Evolutionary conservation across 1,284 basidiomycete species (phyloP).

Genomic region (Sporisorium iseilematis-ciliati): DNA sequence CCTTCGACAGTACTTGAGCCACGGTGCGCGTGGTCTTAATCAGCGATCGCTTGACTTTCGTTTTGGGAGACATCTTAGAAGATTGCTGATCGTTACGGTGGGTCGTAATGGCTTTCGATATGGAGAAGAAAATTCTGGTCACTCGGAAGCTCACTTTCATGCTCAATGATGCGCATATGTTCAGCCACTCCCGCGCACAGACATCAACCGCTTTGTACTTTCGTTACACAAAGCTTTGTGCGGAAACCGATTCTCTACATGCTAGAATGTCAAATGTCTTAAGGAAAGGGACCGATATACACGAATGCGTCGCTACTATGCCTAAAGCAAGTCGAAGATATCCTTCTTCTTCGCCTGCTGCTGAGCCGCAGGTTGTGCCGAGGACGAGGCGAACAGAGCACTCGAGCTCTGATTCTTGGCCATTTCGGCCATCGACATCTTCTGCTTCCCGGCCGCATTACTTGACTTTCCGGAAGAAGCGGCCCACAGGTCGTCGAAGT

Average conservation of each 20-base stretch:
- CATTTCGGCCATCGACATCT: constrained; percentile 69
- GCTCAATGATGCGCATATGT: neutral
- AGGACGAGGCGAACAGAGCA: constrained; percentile 42
- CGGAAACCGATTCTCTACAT: neutral
- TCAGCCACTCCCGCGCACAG: no score
- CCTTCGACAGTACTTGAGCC: constrained; percentile 20
- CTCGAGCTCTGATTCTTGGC: constrained; percentile 65
- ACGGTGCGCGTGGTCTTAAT: constrained; percentile 22
- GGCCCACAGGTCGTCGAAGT: constrained; percentile 91
- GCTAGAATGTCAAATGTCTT: neutral
- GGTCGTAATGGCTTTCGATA: no score
- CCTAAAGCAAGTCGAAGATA: constrained; percentile 59
- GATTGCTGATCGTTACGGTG: neutral
- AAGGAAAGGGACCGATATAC: neutral
- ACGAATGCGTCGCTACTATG: no score
- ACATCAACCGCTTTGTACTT: no score
- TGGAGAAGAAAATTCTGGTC: no score
- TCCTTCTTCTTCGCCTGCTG: constrained; percentile 54
- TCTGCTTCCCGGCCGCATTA: constrained; percentile 43
- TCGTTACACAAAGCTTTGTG: constrained; percentile 12
- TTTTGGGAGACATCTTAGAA: neutral
- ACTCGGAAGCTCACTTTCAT: no score
- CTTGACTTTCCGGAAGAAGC: constrained; percentile 77
- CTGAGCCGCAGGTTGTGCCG: constrained; percentile 26
- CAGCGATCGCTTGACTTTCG: neutral